Base-by-base conservation (phyloP, 257 asterid genomes). In the Petrea volubilis region DNA sequence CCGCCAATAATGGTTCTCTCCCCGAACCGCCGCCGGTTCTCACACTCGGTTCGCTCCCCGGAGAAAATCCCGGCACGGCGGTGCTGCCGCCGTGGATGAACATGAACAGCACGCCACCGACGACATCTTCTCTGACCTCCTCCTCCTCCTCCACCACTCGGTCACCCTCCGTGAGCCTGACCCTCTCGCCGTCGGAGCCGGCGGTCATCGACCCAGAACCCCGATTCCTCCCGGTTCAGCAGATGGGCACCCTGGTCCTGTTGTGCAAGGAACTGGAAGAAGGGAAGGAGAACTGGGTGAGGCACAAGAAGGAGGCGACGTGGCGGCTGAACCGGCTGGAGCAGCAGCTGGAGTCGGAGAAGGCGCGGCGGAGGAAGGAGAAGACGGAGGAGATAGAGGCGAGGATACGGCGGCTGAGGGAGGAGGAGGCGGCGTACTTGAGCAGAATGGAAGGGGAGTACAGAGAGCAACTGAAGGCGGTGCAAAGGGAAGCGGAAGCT, bases 301-400 rank as follows among this genome's bases (percentile, higher is more conserved):
- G 87, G 70, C 94, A 90, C 60, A 86, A 78, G 71, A 88, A 88
- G 80, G 96, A 92, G 67, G 86, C 94, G 17, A 77, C 92, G 18
- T 90, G 96, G 98, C 80, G 95, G 80, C 83, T 88, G 83, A 90
- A 49, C 75, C 70, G 88, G 80, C 65, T 92, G 75, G 98, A 88
- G 81, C 96, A 86, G 80, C 90, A 89, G 80, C 76, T 90, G 77
- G 93, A 81, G 33, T 72, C 90, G 33, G 95, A 88, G 83, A 92
- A 89, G 73, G 76, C 76, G 34, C 78, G 96, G 79, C 87, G 86
- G 77, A 70, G 78, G 80, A 83, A 67, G 72, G 92, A 86, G 81
- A 85, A 77, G 28, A 79, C 47, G 83, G 95, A 86, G 76, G 88
- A 87, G 71, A 80, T 84, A 5, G 92, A 89, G 49, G 81, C 73